phyloP scores from a whole-genome alignment of 257 asterid genomes.

The Lavandula angustifolia region DNA sequence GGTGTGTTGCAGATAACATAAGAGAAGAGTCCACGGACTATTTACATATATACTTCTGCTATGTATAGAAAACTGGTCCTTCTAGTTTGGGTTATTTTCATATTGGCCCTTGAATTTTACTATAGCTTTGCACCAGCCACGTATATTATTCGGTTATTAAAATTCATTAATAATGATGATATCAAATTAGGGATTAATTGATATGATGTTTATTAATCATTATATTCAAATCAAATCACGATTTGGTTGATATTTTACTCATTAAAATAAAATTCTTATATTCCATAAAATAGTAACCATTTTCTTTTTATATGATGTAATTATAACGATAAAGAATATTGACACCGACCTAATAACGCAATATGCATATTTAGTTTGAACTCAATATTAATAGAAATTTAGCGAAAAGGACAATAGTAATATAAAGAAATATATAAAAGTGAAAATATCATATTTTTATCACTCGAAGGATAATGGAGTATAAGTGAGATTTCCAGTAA shows the following conservation, averaged over 20 bases:
- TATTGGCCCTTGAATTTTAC: conserved; percentile 18
- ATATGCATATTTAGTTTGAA: no score
- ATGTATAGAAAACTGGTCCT: conserved; percentile 20
- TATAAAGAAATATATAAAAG: not conserved
- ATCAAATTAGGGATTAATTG: not conserved
- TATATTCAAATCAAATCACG: conserved; percentile 1
- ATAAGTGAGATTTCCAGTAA: no score
- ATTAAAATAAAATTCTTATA: not conserved
- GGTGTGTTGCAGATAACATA: conserved; percentile 38
- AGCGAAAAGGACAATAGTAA: not conserved
- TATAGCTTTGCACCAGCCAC: not conserved
- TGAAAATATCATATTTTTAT: not conserved
- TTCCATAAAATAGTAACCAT: no score
- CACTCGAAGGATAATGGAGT: no score
- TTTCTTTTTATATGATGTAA: no score
- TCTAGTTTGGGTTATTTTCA: conserved; percentile 25
- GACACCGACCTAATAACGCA: no score
- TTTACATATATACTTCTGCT: conserved; percentile 37
- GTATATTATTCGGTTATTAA: no score
- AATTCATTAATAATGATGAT: no score
- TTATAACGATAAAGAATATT: no score
- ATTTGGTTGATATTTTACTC: not conserved
- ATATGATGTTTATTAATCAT: not conserved
- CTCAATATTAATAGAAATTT: no score
- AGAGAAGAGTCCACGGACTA: conserved; percentile 20